phyloP scores from a whole-genome alignment of 345 rosid species.

The Populus nigra region DNA sequence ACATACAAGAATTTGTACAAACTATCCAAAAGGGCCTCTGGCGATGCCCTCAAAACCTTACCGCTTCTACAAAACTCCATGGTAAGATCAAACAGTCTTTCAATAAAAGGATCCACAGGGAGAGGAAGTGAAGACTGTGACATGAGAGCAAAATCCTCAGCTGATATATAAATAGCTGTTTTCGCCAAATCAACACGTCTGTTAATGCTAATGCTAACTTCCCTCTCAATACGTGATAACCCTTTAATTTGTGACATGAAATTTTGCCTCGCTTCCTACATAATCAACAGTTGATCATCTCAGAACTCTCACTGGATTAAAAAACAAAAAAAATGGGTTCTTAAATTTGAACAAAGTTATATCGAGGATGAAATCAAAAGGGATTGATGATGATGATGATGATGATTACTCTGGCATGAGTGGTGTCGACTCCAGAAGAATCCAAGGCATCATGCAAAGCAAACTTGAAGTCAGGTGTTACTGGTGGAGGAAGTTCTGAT shows the following conservation, averaged over 20 bases:
- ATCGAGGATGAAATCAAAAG: too few species aligned
- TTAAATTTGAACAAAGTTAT: too few species aligned
- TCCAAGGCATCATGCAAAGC: conserved; percentile 40
- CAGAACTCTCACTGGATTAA: background rate
- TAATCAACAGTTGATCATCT: background rate
- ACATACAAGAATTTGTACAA: conserved; percentile 44
- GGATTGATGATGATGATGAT: too few species aligned
- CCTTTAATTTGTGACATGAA: conserved; percentile 36
- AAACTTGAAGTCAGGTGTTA: conserved; percentile 20
- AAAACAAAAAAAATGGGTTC: too few species aligned
- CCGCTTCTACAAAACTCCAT: conserved; percentile 45
- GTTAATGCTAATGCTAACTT: conserved; percentile 56
- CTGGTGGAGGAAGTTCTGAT: background rate
- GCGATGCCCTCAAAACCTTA: conserved; percentile 33
- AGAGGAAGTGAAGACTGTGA: conserved; percentile 62
- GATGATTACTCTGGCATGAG: conserved; percentile 35
- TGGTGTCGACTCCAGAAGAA: conserved; percentile 32
- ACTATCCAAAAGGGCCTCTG: conserved; percentile 45
- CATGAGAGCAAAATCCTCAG: conserved; percentile 64
- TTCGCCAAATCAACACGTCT: conserved; percentile 54
- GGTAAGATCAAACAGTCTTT: conserved; percentile 56
- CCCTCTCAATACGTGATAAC: conserved; percentile 49
- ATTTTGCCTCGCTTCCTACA: conserved; percentile 50
- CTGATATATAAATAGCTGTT: conserved; percentile 55
- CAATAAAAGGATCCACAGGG: conserved; percentile 55